Evolutionary conservation across 2,329 filamentous ascomycete genomes (phyloP).

Genomic region (Ceratocystis diversiconidia): DNA sequence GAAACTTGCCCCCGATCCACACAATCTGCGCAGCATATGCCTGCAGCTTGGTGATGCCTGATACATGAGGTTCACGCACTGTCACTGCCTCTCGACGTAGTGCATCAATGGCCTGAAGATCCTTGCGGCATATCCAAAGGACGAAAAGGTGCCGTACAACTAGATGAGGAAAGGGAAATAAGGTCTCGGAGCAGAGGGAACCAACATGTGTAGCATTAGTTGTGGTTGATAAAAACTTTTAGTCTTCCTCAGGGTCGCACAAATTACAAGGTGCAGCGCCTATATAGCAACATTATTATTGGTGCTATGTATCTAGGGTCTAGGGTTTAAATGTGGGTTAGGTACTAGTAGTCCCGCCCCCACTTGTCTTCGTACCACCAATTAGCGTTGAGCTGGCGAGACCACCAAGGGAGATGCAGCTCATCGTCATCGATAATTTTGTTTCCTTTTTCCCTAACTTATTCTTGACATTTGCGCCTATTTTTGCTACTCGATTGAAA

Average conservation of each 20-base stretch:
- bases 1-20: conserved; percentile 91
- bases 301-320: neutral
- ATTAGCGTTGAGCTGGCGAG: neutral
- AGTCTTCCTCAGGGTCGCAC: neutral
- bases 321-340: neutral
- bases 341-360: neutral
- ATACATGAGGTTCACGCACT: conserved; percentile 73
- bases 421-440: neutral
- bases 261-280: neutral
- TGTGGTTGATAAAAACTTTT: too few relatives aligned
- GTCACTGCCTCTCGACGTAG: conserved; percentile 77
- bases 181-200: neutral
- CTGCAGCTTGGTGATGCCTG: conserved; percentile 76
- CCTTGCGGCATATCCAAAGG: conserved; percentile 43
- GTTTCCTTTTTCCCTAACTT: neutral
- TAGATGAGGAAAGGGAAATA: neutral
- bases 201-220: too few relatives aligned
- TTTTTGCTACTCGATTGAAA: neutral
- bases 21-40: conserved; percentile 83
- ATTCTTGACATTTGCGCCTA: neutral
- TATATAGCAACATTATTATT: neutral
- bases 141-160: neutral
- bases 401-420: neutral
- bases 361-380: neutral
- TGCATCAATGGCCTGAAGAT: conserved; percentile 70